Evolutionary conservation across 1,284 basidiomycete species (phyloP), one percentile per base, ranked within the genome.

Genomic region (Macrocystidia cucumis): DNA sequence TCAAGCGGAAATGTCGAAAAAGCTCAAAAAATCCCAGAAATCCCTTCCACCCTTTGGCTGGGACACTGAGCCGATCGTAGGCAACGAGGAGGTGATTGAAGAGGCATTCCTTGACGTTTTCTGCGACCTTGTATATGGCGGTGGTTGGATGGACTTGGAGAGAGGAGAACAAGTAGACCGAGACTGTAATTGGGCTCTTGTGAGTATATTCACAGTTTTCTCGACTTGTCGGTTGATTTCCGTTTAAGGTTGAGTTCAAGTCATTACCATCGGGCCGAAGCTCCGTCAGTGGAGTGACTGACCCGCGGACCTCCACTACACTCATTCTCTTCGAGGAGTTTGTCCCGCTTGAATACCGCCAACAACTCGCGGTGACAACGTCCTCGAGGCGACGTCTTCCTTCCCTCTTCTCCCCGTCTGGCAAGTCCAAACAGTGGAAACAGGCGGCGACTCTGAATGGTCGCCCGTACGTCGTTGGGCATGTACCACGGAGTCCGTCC

Each of bases 161-260:
- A 61, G 80, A 40, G 68, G 65, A 2, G 86, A 89, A 50, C 69
- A 79, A 38, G 67, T 81, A 3, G 87, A 90, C 52, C 68, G 84
- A 46, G 87, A 91, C 48, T 86, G 87, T 43, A 88, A 88, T 50
- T 93, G 89, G 88, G 87, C 83, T n/a, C 49, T 95, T 64, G 90
- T 91, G 51, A 62, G 78, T 69, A n/a, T n/a, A 12, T 22, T 30
- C 29, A 13, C 29, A 9, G n/a, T 38, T 18, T 32, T 5, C 31
- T 7, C 25, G 12, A 11, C 13, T 9, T 17, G 21, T 7, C 13
- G 12, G 13, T 14, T 13, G 18, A 16, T 14, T 27, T 20, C 26
- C 1, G 3, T 44, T 5, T 27, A 40, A 91, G 89, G 75, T 91
- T 40, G 88, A 91, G 54, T 91, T 82, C 65, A 89, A 83, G 49